Conservation (phyloP, 2,329 filamentous ascomycete genomes). For the Penicillium olsonii region DNA sequence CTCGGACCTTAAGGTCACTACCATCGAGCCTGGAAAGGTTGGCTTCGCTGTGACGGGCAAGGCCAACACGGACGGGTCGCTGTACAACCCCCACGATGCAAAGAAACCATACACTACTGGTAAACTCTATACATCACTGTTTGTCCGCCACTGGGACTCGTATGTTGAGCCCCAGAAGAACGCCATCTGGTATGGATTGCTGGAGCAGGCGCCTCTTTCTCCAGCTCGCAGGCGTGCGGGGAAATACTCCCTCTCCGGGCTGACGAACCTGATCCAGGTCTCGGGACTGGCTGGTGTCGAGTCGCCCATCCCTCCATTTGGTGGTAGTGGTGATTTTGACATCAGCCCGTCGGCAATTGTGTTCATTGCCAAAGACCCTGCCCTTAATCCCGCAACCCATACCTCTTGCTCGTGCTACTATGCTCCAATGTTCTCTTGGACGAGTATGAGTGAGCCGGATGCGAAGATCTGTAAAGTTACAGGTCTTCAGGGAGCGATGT, state of each 20-base stretch:
- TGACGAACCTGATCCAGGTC: constrained; percentile 47
- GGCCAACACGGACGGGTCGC: constrained; percentile 49
- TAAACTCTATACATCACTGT: constrained; percentile 52
- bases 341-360: constrained; percentile 48
- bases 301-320: constrained; percentile 51
- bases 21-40: constrained; percentile 44
- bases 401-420: constrained; percentile 51
- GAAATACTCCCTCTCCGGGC: constrained; percentile 41
- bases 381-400: constrained; percentile 47
- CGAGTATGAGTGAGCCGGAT: constrained; percentile 34
- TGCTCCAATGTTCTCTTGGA: constrained; percentile 46
- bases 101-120: constrained; percentile 50
- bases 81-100: constrained; percentile 53
- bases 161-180: constrained; percentile 53
- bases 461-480: constrained; percentile 36
- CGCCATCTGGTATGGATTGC: constrained; percentile 51
- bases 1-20: constrained; percentile 48
- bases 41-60: constrained; percentile 51
- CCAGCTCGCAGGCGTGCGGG: constrained; percentile 40
- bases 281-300: constrained; percentile 44
- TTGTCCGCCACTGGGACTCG: constrained; percentile 56
- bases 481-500: constrained; percentile 45
- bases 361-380: constrained; percentile 50
- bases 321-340: constrained; percentile 49
- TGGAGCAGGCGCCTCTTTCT: constrained; percentile 43